phyloP scores from a whole-genome alignment of 2,329 filamentous ascomycete genomes.

The Ampelomyces quisqualis region DNA sequence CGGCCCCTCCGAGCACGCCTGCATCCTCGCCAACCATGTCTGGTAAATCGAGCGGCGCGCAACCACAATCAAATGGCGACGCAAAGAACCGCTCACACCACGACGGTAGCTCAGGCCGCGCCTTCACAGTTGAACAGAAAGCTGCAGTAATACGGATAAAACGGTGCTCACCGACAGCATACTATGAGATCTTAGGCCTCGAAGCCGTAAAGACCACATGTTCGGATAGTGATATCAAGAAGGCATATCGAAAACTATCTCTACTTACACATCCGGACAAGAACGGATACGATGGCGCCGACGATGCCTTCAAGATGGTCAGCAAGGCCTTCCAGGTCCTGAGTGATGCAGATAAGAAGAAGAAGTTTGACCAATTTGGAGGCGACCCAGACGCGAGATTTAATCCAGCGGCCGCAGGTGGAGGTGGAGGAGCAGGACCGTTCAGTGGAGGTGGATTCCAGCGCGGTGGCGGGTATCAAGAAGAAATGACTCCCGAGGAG shows the following conservation, averaged over 20 bases:
- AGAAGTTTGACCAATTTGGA: slow-evolving; percentile 83
- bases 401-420: slow-evolving; percentile 56
- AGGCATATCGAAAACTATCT: slow-evolving; percentile 93
- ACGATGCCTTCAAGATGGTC: slow-evolving; percentile 99
- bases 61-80: slow-evolving; percentile 42
- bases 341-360: slow-evolving; percentile 89
- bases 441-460: slow-evolving; percentile 60
- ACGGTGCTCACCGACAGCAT: slow-evolving; percentile 79
- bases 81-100: slow-evolving; percentile 63
- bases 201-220: slow-evolving; percentile 64
- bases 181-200: slow-evolving; percentile 90
- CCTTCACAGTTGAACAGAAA: slow-evolving; percentile 88
- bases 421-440: slow-evolving; percentile 52
- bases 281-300: slow-evolving; percentile 92
- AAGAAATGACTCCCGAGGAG: slow-evolving; percentile 93
- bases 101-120: slow-evolving; percentile 72
- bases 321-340: slow-evolving; percentile 89
- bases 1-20: slow-evolving; percentile 1
- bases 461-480: slow-evolving; percentile 70
- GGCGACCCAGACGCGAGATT: slow-evolving; percentile 91
- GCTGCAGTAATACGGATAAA: slow-evolving; percentile 87
- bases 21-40: slow-evolving; percentile 38
- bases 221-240: slow-evolving; percentile 87
- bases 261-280: slow-evolving; percentile 97
- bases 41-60: slow-evolving; percentile 48